Evolutionary conservation across 192 early-diverging fungal species (phyloP), one percentile per base, ranked within the genome.

Genomic region (Coemansia sp.): DNA sequence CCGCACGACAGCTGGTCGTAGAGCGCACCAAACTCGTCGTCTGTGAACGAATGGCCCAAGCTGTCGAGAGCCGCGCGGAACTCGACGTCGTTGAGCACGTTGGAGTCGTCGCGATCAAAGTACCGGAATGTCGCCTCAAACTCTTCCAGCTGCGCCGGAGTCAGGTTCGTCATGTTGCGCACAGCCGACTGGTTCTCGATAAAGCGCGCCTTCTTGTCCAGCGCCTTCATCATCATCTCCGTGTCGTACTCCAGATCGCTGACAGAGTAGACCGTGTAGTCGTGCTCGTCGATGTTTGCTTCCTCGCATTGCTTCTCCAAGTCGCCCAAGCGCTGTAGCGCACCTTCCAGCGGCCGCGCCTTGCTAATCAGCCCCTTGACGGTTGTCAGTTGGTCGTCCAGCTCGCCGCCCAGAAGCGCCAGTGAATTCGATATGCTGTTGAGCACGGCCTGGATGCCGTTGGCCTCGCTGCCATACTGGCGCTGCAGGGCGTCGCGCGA

Each of bases 141-240:
- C 76, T 96, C 93, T 71, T 98, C 96, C 21, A 98, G 73, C 66
- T 97, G 96, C 26, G 87, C 89, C 1, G 96, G 93, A 20, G 94
- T 97, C 75, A 98, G 81, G 66, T 97, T 97, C 62, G 94, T 94
- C 88, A 93, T 92, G 64, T 90, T 91, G 52, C 96, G 87, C 41
- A 94, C 93, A 20, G 95, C 92, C n/a, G 91, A 91, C 75, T 98
- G 96, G 82, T 98, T 98, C 62, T 97, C 94, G 66, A 98, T 94
- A 60, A 98, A 98, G 0, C 90, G 85, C 15, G 78, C 81, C 72
- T 93, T 94, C 73, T 93, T 94, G 69, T 87, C 87, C 65, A 92
- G 69, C 1, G 91, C 88, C 77, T 93, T 91, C 60, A 90, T 88
- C 36, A 95, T 78, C 60, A 97, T 73, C 33, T 84, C 89, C 14